Evolutionary conservation across 2,329 filamentous ascomycete genomes (phyloP), one percentile per base, ranked within the genome.

Genomic region (Ophiognomonia clavigignenti-juglandacearum): DNA sequence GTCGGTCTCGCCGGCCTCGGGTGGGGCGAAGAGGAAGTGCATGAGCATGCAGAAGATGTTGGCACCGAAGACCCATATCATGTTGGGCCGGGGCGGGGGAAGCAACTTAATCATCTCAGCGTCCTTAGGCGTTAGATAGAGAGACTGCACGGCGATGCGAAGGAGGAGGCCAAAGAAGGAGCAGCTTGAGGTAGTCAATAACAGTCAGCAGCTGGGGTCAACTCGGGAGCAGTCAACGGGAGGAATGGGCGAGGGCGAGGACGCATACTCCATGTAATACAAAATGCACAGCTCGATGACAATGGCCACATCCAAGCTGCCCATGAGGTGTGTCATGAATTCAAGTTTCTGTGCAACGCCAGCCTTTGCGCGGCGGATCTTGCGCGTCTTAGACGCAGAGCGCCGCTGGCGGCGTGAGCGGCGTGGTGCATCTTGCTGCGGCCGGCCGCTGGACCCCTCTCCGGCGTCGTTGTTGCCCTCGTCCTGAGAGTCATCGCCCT

Each of bases 201-300:
- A 57, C 43, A 54, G 53, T 46, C 38, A 52, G 26, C 44, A 29
- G 13, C 36, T 34, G 22, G 23, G 29, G 29, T 31, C 29, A 31
- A 6, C 4, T 31, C 13, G 4, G 26, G 19, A 10, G 41, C 42
- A 6, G 26, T 6, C 31, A 46, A 38, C n/a, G 11, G 39, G 9
- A 9, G 6, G 13, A 24, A 3, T 16, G 3, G 41, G 32, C 31
- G 19, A 14, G 19, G 23, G 22, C 18, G 18, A 35, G 35, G n/a
- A 61, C 75, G 24, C 24, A 47, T 70, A 86, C 82, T 86, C 83
- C 76, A 86, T 80, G 61, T 85, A 86, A 61, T 86, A 86, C 56
- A 86, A 57, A 36, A 76, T 72, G 57, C 78, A 82, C 47, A 86
- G 68, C 67, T 86, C 80, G 34, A 75, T 77, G 61, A 82, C 83